These are phyloP conservation scores for Tetrahymena borealis DNA, from an alignment of 73 alveolate species.

Conservation along the genomic window DNA sequence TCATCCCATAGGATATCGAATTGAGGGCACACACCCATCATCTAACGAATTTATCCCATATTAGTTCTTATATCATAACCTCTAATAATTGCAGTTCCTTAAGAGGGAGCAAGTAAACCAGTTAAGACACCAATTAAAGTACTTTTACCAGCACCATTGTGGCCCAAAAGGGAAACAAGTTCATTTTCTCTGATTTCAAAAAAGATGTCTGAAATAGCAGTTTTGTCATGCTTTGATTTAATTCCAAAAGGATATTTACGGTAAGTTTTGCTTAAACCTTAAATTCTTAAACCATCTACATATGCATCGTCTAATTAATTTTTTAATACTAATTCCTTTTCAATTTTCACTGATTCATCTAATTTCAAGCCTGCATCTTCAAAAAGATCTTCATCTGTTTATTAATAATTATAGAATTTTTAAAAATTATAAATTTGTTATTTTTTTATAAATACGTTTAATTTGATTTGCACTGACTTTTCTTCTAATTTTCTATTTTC, in stretches of 20 bases:
- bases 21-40: slow-evolving; percentile 80
- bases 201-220: slow-evolving; percentile 37
- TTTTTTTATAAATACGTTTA: neutral
- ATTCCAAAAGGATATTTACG: slow-evolving; percentile 18
- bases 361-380: neutral
- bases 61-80: slow-evolving; percentile 60
- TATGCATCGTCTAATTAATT: neutral
- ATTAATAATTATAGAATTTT: neutral
- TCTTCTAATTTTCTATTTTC: neutral
- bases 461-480: neutral
- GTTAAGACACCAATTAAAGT: slow-evolving; percentile 71
- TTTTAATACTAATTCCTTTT: slow-evolving; percentile 28
- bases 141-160: slow-evolving; percentile 89
- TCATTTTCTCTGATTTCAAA: slow-evolving; percentile 46
- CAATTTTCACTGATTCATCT: slow-evolving; percentile 13
- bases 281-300: slow-evolving; percentile 39
- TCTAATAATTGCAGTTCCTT: slow-evolving; percentile 63
- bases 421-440: neutral
- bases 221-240: slow-evolving; percentile 34
- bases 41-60: slow-evolving; percentile 59
- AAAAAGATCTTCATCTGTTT: neutral
- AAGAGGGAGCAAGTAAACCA: slow-evolving; percentile 58
- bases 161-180: slow-evolving; percentile 67
- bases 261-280: slow-evolving; percentile 45
- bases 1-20: slow-evolving; percentile 81